Evolutionary conservation across 2,329 filamentous ascomycete genomes (phyloP).

Genomic region (Verticillium tricorpus): DNA sequence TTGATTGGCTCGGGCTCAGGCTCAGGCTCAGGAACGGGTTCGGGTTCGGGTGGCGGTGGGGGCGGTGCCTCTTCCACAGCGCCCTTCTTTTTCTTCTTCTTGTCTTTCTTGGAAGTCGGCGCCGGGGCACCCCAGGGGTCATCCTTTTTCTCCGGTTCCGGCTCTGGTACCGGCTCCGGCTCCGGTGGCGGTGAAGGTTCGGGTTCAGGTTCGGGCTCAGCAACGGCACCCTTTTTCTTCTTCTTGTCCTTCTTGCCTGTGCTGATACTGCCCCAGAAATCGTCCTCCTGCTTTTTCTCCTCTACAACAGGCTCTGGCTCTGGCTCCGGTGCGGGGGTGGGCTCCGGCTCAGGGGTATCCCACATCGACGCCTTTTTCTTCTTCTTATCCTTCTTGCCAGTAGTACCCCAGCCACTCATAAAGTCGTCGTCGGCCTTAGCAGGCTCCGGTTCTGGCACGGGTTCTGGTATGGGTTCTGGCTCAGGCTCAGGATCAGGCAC

Average conservation of each 20-base stretch:
- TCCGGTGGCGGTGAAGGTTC: not conserved
- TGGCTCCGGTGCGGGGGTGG: conserved; percentile 17
- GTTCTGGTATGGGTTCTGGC: conserved; percentile 10
- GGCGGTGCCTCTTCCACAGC: conserved; percentile 18
- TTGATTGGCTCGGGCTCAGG: conserved; percentile 18
- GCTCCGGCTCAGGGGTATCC: conserved; percentile 12
- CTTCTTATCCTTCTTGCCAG: conserved; percentile 44
- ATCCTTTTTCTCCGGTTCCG: conserved; percentile 15
- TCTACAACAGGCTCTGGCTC: conserved; percentile 10
- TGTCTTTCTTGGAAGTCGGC: conserved; percentile 32
- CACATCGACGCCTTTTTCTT: conserved; percentile 25
- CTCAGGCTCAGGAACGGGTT: conserved; percentile 36
- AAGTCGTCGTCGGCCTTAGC: not conserved
- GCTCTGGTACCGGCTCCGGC: conserved; percentile 4
- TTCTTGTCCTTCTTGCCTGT: conserved; percentile 26
- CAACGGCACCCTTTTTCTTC: conserved; percentile 22
- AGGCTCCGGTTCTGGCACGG: not conserved
- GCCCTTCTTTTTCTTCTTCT: conserved; percentile 33
- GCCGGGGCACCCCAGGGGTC: conserved; percentile 26
- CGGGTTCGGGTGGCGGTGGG: conserved; percentile 33
- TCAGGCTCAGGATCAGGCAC: conserved; percentile 5
- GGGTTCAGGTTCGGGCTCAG: conserved; percentile 8
- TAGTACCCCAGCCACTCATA: conserved; percentile 24
- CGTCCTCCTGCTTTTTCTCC: conserved; percentile 15
- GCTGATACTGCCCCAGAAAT: conserved; percentile 34